These are phyloP conservation scores for Suillus subluteus DNA, from an alignment of 768 basidiomycete species.

Conservation along the genomic window DNA sequence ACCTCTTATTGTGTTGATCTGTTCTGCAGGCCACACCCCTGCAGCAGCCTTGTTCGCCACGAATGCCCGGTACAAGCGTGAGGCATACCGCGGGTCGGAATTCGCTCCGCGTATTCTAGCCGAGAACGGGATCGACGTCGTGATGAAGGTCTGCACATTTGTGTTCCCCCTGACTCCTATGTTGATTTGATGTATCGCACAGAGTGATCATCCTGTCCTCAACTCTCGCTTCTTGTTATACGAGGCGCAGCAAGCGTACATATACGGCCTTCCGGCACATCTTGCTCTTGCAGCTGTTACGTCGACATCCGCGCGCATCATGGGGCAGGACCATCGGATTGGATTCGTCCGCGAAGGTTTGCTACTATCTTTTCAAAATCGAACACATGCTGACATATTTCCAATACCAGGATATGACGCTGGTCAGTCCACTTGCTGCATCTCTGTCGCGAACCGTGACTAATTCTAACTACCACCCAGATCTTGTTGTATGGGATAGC, in stretches of 20 bases:
- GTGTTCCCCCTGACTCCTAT: slow-evolving; percentile 20
- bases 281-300: slow-evolving; percentile 74
- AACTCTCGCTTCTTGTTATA: slow-evolving; percentile 60
- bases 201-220: slow-evolving; percentile 58
- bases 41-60: slow-evolving; percentile 83
- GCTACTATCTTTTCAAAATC: slow-evolving; percentile 7
- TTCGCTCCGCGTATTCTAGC: slow-evolving; percentile 64
- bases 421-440: slow-evolving; percentile 38
- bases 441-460: slow-evolving; percentile 13
- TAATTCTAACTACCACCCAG: slow-evolving; percentile 34
- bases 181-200: slow-evolving; percentile 19
- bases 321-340: slow-evolving; percentile 77
- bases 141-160: slow-evolving; percentile 56
- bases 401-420: slow-evolving; percentile 63
- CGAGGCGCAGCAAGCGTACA: slow-evolving; percentile 69
- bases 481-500: slow-evolving; percentile 76
- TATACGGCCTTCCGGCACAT: slow-evolving; percentile 68
- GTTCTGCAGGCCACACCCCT: slow-evolving; percentile 52
- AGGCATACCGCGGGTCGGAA: slow-evolving; percentile 66
- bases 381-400: slow-evolving; percentile 4
- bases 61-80: slow-evolving; percentile 67
- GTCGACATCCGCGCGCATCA: slow-evolving; percentile 66
- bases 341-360: slow-evolving; percentile 61
- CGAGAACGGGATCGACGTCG: slow-evolving; percentile 57
- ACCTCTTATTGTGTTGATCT: background rate